Base-by-base conservation (phyloP, 208 protist genomes). In the Trypanosoma avium region DNA sequence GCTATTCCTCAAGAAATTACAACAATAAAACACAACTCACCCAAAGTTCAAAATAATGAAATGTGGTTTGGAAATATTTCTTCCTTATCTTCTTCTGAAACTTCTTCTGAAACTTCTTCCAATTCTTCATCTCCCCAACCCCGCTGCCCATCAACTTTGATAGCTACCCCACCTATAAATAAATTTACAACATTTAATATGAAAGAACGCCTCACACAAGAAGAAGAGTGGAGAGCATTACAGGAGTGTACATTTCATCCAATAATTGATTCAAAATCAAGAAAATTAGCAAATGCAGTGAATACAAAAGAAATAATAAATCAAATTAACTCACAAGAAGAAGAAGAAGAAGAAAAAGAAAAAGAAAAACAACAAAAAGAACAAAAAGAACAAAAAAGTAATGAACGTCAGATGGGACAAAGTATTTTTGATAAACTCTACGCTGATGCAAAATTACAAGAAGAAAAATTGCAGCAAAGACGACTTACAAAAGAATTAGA, bases 181-280 rank as follows among this genome's bases (percentile, higher is more conserved):
- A n/a, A 49, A 24, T 13, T 32, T 9, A n/a, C 36, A 5, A 47
- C 56, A 26, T 47, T 42, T 43, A 55, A 65, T 19, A 35, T 46
- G 21, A 36, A 56, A 49, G 56, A 40, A 40, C 58, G 43, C 17
- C n/a, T 73, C 4, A 15, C 36, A 33, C 56, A 47, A 19, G 67
- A 67, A n/a, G 67, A 67, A 13, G 57, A 38, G 13, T 29, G 19
- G 27, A 24, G 32, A 15, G 17, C 35, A 12, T 13, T 29, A 22
- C 57, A 27, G 43, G 17, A 86, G 30, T 86, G 73, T 61, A 83
- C 69, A 0, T 79, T 84, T 68, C 72, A 81, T 0, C 76, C 73
- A 10, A 45, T 36, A n/a, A 66, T 82, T 10, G 49, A 72, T 29
- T 24, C 55, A 17, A 4, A 19, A 4, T 61, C 64, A 7, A 22